Evolutionary conservation across 305 asterid species (phyloP).

Genomic region (Plantago rigida): DNA sequence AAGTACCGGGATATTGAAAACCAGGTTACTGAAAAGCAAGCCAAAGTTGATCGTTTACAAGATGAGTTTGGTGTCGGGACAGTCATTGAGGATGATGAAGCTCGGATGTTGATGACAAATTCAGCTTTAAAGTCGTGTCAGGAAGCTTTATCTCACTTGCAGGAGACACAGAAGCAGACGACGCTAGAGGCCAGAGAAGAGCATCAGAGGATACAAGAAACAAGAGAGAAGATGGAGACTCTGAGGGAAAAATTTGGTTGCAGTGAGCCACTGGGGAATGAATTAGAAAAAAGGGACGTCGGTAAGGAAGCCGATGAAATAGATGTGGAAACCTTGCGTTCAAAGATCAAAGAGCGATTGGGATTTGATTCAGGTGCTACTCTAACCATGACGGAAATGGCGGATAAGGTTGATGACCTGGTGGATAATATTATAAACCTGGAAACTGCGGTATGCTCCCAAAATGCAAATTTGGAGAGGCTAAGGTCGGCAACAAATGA

Average conservation of each 20-base stretch:
- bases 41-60: constrained; percentile 46
- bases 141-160: constrained; percentile 51
- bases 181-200: constrained; percentile 48
- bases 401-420: constrained; percentile 58
- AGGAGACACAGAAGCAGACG: constrained; percentile 53
- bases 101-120: constrained; percentile 76
- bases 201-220: constrained; percentile 48
- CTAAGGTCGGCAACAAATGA: constrained; percentile 45
- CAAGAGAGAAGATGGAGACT: constrained; percentile 36
- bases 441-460: constrained; percentile 57
- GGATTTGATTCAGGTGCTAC: constrained; percentile 28
- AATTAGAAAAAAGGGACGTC: constrained; percentile 4
- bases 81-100: constrained; percentile 74
- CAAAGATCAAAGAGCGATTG: constrained; percentile 27
- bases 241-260: constrained; percentile 29
- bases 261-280: constrained; percentile 24
- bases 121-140: constrained; percentile 75
- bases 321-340: constrained; percentile 21
- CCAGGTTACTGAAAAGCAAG: constrained; percentile 61
- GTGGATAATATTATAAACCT: constrained; percentile 48
- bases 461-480: constrained; percentile 45
- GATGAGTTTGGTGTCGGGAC: constrained; percentile 59
- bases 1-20: constrained; percentile 61
- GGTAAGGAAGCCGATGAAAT: constrained; percentile 25
- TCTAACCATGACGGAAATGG: constrained; percentile 43